These are phyloP conservation scores for Penicillium sp. DNA, from an alignment of 2,329 filamentous ascomycete species.

Conservation along the genomic window DNA sequence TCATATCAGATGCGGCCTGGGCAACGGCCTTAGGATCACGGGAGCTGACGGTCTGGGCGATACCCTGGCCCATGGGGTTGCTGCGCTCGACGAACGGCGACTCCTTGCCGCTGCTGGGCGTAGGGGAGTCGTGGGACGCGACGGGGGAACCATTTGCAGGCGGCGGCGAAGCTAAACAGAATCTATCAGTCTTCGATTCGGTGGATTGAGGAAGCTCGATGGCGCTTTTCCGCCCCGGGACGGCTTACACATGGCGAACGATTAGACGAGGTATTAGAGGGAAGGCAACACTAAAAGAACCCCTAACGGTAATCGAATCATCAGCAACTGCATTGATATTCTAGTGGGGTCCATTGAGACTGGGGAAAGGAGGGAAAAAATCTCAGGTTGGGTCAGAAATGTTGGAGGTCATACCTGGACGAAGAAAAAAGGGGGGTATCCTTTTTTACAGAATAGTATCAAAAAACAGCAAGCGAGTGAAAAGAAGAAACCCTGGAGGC, in stretches of 20 bases:
- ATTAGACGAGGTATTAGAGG: slow-evolving; percentile 15
- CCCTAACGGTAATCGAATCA: slow-evolving; percentile 24
- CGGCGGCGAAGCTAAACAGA: slow-evolving; percentile 35
- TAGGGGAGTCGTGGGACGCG: slow-evolving; percentile 38
- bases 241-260: slow-evolving; percentile 43
- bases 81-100: slow-evolving; percentile 60
- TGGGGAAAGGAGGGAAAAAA: not conserved
- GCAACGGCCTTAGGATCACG: slow-evolving; percentile 63
- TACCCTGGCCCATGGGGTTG: slow-evolving; percentile 57
- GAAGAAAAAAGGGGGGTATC: slow-evolving; percentile 15
- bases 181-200: slow-evolving; percentile 25
- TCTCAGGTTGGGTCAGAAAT: not conserved
- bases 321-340: slow-evolving; percentile 4
- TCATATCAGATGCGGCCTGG: slow-evolving; percentile 66
- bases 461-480: slow-evolving; percentile 21
- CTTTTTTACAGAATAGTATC: not conserved
- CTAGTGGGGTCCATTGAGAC: slow-evolving; percentile 11
- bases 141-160: slow-evolving; percentile 32
- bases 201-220: not conserved
- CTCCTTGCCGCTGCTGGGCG: slow-evolving; percentile 51
- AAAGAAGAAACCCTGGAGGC: slow-evolving; percentile 17
- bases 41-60: slow-evolving; percentile 62
- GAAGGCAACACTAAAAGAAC: slow-evolving; percentile 25
- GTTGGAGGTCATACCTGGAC: slow-evolving; percentile 16
- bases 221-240: not conserved